A percentile compares a stretch with the other conserved stretches of the same genome.
phyloP scores from a whole-genome alignment of 257 asterid species.

The Penstemon barbatus region DNA sequence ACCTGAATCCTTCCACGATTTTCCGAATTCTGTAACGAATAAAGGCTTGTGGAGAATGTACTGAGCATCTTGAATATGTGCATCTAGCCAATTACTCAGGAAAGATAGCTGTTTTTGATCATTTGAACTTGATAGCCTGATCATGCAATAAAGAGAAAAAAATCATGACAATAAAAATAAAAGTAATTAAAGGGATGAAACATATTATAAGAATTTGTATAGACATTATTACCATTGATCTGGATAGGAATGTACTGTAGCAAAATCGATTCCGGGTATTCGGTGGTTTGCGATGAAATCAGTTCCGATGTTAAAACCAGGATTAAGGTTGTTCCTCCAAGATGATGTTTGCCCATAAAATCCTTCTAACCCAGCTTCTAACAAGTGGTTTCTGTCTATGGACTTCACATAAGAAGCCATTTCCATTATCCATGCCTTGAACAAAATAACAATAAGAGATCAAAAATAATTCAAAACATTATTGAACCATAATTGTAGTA shows the following conservation, averaged over 20 bases:
- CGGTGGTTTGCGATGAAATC: constrained; percentile 77
- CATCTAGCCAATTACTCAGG: constrained; percentile 62
- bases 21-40: constrained; percentile 75
- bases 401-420: constrained; percentile 85
- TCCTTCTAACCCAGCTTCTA: constrained; percentile 91
- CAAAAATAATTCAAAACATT: neutral
- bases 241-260: constrained; percentile 86
- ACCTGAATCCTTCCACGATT: constrained; percentile 62
- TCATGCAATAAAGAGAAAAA: constrained; percentile 2
- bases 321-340: constrained; percentile 51
- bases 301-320: constrained; percentile 60
- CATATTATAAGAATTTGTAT: no score
- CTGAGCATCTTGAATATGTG: constrained; percentile 74
- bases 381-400: constrained; percentile 70
- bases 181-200: neutral
- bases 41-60: constrained; percentile 67
- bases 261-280: constrained; percentile 72
- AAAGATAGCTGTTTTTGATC: constrained; percentile 55
- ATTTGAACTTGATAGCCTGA: constrained; percentile 60
- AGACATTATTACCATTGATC: constrained; percentile 69
- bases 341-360: constrained; percentile 77
- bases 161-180: neutral
- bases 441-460: neutral
- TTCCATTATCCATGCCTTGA: constrained; percentile 78
- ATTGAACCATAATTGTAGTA: neutral